phyloP scores from a whole-genome alignment of 805 yeast genomes.

The Yamadazyma nakazawae region DNA sequence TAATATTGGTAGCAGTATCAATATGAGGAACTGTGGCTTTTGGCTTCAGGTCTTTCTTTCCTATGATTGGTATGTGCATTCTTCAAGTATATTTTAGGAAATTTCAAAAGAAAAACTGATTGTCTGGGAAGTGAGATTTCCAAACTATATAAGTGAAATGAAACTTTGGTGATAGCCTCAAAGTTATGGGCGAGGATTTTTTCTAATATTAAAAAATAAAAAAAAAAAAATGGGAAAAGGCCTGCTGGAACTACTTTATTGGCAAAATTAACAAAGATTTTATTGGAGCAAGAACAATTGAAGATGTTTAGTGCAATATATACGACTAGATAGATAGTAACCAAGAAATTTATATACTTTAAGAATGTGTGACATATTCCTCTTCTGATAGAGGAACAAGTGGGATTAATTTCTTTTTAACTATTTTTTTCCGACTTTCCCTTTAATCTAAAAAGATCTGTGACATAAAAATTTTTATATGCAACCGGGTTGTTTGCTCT shows the following conservation, averaged over 20 bases:
- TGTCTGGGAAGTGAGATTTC: background rate
- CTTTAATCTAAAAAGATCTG: background rate
- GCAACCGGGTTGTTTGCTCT: constrained; percentile 1
- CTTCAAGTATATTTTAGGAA: background rate
- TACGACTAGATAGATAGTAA: background rate
- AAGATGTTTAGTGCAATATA: background rate
- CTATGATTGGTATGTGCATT: constrained; percentile 7
- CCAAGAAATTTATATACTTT: no score
- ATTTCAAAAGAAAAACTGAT: background rate
- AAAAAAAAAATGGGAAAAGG: background rate
- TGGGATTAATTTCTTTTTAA: constrained; percentile 4
- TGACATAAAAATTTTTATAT: background rate
- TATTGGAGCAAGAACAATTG: background rate
- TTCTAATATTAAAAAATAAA: no score
- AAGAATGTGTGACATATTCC: constrained; percentile 3
- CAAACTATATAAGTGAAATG: background rate
- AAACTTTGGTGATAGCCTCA: constrained; percentile 1
- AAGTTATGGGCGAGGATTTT: constrained; percentile 3
- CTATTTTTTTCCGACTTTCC: background rate
- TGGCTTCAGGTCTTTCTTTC: background rate
- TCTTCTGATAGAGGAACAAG: constrained; percentile 1
- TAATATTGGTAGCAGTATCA: background rate
- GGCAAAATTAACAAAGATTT: background rate
- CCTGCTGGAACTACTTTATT: background rate
- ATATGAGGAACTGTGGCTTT: constrained; percentile 1